phyloP scores from a whole-genome alignment of 345 rosid species.

The Citrus australasica region DNA sequence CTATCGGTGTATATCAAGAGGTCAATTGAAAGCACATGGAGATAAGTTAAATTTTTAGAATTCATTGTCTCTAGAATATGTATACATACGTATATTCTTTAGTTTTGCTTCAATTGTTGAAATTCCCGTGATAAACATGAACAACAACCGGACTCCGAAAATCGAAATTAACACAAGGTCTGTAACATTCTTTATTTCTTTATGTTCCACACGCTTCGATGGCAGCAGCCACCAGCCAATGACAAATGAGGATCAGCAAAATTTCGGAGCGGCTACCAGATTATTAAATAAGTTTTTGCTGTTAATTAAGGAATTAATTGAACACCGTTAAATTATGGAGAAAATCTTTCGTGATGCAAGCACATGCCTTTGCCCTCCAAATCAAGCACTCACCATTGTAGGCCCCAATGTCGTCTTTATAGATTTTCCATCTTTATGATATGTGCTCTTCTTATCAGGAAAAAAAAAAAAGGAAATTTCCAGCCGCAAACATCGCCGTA shows the following conservation, averaged over 20 bases:
- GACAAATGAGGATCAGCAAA: background rate
- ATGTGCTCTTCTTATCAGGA: background rate
- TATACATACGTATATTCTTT: background rate
- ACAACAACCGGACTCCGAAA: background rate
- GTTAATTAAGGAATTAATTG: background rate
- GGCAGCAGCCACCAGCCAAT: background rate
- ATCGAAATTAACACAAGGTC: background rate
- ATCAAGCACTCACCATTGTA: slow-evolving; percentile 30
- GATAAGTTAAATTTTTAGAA: slow-evolving; percentile 5
- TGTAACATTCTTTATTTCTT: background rate
- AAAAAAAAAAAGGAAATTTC: background rate
- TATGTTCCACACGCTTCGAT: background rate
- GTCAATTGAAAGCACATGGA: background rate
- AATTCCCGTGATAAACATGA: background rate
- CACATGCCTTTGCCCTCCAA: slow-evolving; percentile 48
- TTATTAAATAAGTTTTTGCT: background rate
- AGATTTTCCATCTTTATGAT: background rate
- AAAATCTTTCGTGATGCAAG: slow-evolving; percentile 17
- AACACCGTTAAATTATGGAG: background rate
- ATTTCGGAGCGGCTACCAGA: background rate
- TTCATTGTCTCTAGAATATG: background rate
- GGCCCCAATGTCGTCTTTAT: slow-evolving; percentile 17
- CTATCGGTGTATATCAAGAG: background rate
- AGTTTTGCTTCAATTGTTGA: background rate
- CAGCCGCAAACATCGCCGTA: slow-evolving; percentile 41